Evolutionary conservation across 345 rosid genomes (phyloP), one percentile per base, ranked within the genome.

Genomic region (Dimocarpus longan): DNA sequence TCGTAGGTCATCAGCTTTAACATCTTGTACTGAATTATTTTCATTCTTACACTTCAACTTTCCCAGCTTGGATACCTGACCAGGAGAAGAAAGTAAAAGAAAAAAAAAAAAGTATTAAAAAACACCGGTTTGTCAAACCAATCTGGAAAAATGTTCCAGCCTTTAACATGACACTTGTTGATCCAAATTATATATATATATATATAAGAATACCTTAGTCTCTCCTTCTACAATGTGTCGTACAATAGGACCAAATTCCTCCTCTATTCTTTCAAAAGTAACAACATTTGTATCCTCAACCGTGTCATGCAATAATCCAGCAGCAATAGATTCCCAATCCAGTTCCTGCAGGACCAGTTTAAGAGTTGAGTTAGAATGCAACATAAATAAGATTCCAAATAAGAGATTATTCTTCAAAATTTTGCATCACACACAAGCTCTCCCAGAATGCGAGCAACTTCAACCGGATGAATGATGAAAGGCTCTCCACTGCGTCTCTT

Each of bases 191-290:
- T 63, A 54, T 28, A 84, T 73, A 64, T 56, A 52, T 26, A 84
- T 74, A 66, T 64, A 74, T 52, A 46, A 78, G 76, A 74, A 81
- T 84, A 92, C 99, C 98, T 96, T 96, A 75, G 99, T 96, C 89
- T 96, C 99, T 84, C 99, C 99, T 89, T 96, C 99, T 28, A 96
- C 98, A 79, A 96, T 96, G 88, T 74, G 95, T 63, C 99, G 92
- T 48, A 96, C 99, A 26, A 86, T 89, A 68, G 90, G 89, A 79
- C 99, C 97, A 89, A 94, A 94, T 82, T 93, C 94, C 82, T 90
- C 89, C 72, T 96, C 98, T 85, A 96, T 96, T 83, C 90, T 91
- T 82, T 92, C 97, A 83, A 96, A 93, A 71, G 97, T 92, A 78
- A 96, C 92, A 80, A 91, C 88, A 81, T 91, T 88, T 50, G 99